Conservation (phyloP, 2,329 filamentous ascomycete genomes). For the Colletotrichum sansevieriae region DNA sequence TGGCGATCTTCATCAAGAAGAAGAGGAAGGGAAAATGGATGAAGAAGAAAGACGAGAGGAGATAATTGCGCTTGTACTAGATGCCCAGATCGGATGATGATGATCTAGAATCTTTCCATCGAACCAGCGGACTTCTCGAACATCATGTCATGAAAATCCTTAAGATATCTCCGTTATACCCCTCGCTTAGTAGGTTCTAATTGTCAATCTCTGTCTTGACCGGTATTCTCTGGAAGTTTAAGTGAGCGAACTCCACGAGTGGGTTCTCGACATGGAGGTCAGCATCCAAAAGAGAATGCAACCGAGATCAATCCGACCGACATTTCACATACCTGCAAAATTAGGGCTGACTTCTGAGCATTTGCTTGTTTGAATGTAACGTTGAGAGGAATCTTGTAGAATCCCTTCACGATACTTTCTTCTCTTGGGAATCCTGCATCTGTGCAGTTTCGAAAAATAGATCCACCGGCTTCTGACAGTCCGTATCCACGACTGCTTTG, state of each 20-base stretch:
- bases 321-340: too few species aligned
- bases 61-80: conserved; percentile 1
- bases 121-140: neutral
- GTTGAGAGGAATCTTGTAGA: too few species aligned
- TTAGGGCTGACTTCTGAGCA: too few species aligned
- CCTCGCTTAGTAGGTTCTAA: conserved; percentile 16
- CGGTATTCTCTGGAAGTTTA: conserved; percentile 17
- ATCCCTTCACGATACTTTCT: too few species aligned
- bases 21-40: neutral
- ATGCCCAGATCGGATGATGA: neutral
- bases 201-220: neutral
- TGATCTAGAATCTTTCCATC: conserved; percentile 2
- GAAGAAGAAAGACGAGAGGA: neutral
- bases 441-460: too few species aligned
- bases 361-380: too few species aligned
- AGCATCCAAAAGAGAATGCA: neutral
- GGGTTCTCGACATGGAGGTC: conserved; percentile 17
- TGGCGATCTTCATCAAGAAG: conserved; percentile 16
- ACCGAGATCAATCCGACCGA: too few species aligned
- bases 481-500: too few species aligned
- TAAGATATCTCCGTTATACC: neutral
- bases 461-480: too few species aligned
- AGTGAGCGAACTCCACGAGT: conserved; percentile 13
- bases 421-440: too few species aligned
- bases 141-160: neutral